phyloP scores from a whole-genome alignment of 2,329 filamentous ascomycete genomes.

The Colletotrichum spinosum region DNA sequence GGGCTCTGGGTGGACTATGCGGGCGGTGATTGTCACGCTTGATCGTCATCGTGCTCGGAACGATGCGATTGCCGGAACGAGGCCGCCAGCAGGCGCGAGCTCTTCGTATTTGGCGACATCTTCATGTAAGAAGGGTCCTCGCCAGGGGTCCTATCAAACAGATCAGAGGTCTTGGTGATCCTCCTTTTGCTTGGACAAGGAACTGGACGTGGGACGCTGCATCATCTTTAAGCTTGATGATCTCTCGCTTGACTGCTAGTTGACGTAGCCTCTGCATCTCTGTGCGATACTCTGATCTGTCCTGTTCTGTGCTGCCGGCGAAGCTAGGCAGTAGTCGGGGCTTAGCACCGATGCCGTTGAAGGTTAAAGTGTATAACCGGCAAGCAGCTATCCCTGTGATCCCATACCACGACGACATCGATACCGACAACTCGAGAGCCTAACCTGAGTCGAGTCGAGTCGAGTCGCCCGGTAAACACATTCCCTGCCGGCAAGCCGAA shows the following conservation, averaged over 20 bases:
- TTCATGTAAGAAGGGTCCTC: conserved; percentile 29
- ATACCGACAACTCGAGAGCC: conserved; percentile 8
- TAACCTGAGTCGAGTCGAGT: background rate
- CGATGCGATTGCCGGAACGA: no score
- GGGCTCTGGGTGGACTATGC: no score
- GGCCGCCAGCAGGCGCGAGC: conserved; percentile 15
- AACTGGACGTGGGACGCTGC: conserved; percentile 9
- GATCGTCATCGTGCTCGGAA: no score
- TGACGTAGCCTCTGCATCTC: conserved; percentile 12
- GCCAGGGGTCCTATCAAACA: conserved; percentile 15
- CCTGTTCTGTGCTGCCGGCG: background rate
- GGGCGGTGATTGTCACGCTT: no score
- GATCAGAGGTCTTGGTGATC: background rate
- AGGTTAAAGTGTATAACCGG: background rate
- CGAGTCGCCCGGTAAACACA: background rate
- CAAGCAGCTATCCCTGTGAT: no score
- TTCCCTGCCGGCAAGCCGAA: conserved; percentile 4
- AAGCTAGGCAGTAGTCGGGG: background rate
- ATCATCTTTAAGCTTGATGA: conserved; percentile 10
- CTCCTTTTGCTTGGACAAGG: no score
- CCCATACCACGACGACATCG: background rate
- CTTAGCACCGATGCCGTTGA: background rate
- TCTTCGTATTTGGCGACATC: conserved; percentile 4
- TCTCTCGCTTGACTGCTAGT: background rate
- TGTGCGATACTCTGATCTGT: background rate